Percentiles rank a stretch among this genome's conserved stretches.
These are phyloP conservation scores for Aspergillus jensenii DNA, from an alignment of 2,329 filamentous ascomycete species.

Conservation along the genomic window DNA sequence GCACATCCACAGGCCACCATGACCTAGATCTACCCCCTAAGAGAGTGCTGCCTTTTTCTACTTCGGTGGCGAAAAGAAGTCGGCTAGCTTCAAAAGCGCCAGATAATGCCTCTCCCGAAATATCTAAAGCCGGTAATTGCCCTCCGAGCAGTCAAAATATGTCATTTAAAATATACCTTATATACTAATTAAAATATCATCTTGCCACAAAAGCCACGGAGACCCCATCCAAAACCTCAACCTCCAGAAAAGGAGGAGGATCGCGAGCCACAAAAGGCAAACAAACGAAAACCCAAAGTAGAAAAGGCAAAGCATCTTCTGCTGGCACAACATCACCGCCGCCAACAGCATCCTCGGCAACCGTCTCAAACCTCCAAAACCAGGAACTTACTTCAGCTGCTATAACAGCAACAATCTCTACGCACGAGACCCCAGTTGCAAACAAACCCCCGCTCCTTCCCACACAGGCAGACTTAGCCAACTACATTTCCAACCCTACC, in stretches of 20 bases:
- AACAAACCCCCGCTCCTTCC: background rate
- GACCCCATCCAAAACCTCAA: background rate
- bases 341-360: background rate
- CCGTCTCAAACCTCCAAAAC: background rate
- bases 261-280: background rate
- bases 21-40: constrained; percentile 43
- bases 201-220: background rate
- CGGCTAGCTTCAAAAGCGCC: background rate
- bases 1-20: constrained; percentile 27
- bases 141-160: background rate
- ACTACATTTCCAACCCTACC: constrained; percentile 31
- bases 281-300: background rate
- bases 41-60: constrained; percentile 42
- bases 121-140: background rate
- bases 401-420: background rate
- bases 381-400: background rate
- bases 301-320: background rate
- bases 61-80: constrained; percentile 23
- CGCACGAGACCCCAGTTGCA: background rate
- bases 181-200: background rate
- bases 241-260: background rate
- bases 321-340: background rate
- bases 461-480: constrained; percentile 27
- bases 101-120: background rate
- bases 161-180: background rate